Evolutionary conservation across 495 filamentous ascomycete genomes (phyloP), one percentile per base, ranked within the genome.

Genomic region (Trichoderma asperelloides): DNA sequence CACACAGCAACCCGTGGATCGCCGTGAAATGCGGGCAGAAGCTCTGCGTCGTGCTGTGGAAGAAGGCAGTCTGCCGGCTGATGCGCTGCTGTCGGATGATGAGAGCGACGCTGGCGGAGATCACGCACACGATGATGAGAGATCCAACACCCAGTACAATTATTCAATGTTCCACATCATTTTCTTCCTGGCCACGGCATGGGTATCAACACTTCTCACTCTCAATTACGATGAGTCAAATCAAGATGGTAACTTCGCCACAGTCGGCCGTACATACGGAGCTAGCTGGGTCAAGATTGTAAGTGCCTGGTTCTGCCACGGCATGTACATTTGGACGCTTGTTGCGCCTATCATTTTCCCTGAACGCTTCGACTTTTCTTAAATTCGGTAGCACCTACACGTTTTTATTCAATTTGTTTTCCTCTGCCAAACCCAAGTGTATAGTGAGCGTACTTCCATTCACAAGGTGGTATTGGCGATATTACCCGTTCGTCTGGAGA

Each of bases 281-380:
- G 95, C 95, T 25, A 96, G 91, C 78, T 98, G 95, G 95, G 92
- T 97, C 70, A 98, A 98, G 87, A 98, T 98, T 76, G 87, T 97
- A 63, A 96, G 92, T 78, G 88, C 93, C 21, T 98, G 95, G 95
- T 88, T 95, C 62, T 98, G 96, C 78, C 98, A 98, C 78, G 88
- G 80, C 47, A 91, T 98, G 76, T 98, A 97, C 71, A 82, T 86
- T 49, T 98, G 95, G 95, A 96, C 92, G 28, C 75, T 98, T 71
- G 78, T 96, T 62, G 95, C 96, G 49, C 95, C 95, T 11, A 83
- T 93, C 45, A 71, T 94, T 28, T 72, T 98, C 75, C 93, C 95
- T 0, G 93, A 96, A 71, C 83, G 93, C 66, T 97, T 97, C 78
- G 90, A 89, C 27, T 74, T 70, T 70, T 76, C 72, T 43, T 80